Conservation (phyloP, 768 basidiomycete species). For the Phaffia tasmanica region DNA sequence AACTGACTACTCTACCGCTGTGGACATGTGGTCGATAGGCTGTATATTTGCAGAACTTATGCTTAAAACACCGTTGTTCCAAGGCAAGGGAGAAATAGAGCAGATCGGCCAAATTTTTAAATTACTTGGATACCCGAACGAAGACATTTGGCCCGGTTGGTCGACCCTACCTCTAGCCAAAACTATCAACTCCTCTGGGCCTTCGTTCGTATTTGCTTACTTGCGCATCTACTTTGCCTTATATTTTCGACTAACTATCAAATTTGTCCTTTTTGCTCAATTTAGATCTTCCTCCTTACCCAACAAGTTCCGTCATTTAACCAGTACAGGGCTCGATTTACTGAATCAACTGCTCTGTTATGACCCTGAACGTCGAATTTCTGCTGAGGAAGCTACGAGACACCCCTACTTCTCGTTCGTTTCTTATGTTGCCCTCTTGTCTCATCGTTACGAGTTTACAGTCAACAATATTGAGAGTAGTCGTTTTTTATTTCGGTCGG, state of each 20-base stretch:
- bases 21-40: slow-evolving; percentile 98
- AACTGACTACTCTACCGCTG: slow-evolving; percentile 82
- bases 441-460: slow-evolving; percentile 4
- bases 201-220: slow-evolving; percentile 35
- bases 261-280: not conserved
- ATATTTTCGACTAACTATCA: not conserved
- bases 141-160: slow-evolving; percentile 76
- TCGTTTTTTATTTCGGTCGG: not conserved
- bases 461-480: slow-evolving; percentile 4
- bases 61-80: slow-evolving; percentile 90
- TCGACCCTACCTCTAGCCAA: slow-evolving; percentile 66
- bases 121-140: slow-evolving; percentile 84
- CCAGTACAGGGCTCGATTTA: slow-evolving; percentile 71
- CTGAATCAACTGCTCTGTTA: slow-evolving; percentile 72
- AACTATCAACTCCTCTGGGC: slow-evolving; percentile 46
- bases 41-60: slow-evolving; percentile 97
- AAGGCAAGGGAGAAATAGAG: slow-evolving; percentile 90
- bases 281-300: slow-evolving; percentile 42
- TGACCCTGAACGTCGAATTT: slow-evolving; percentile 74
- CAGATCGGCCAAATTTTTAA: slow-evolving; percentile 87
- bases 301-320: slow-evolving; percentile 69
- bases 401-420: slow-evolving; percentile 85
- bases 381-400: slow-evolving; percentile 75
- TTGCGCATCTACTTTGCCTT: not conserved
- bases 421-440: not conserved